These are phyloP conservation scores for Xylaria multiplex DNA, from an alignment of 2,329 filamentous ascomycete species.

Conservation along the genomic window DNA sequence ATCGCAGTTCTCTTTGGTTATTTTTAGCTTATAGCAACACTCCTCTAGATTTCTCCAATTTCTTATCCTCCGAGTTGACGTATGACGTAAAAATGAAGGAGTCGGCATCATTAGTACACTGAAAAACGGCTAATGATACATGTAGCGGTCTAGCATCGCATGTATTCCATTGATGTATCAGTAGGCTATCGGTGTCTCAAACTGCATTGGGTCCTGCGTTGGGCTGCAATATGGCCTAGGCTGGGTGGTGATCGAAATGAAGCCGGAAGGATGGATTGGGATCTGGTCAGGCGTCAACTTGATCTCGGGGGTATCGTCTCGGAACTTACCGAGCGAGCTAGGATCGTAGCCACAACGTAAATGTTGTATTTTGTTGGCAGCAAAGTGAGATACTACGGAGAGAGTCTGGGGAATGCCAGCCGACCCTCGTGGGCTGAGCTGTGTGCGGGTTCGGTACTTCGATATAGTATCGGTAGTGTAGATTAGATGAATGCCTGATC, in stretches of 20 bases:
- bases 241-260: conserved; percentile 16
- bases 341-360: background rate
- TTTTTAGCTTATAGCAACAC: conserved; percentile 15
- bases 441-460: conserved; percentile 21
- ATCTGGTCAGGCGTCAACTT: conserved; percentile 27
- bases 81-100: conserved; percentile 21
- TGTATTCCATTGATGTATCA: conserved; percentile 14
- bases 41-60: conserved; percentile 8
- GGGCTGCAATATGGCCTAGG: conserved; percentile 31
- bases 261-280: conserved; percentile 6
- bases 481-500: background rate
- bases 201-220: conserved; percentile 11
- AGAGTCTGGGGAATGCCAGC: conserved; percentile 23
- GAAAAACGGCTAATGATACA: conserved; percentile 6
- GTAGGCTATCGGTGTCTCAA: conserved; percentile 6
- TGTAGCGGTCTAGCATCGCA: conserved; percentile 7
- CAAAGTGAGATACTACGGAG: conserved; percentile 2
- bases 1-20: conserved; percentile 7
- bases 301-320: background rate
- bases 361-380: conserved; percentile 12
- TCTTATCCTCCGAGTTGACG: conserved; percentile 5
- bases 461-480: background rate
- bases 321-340: conserved; percentile 23
- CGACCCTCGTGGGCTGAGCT: conserved; percentile 6
- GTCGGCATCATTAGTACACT: conserved; percentile 3